Conservation (phyloP, 1,139 yeast species). For the Sugiyamaella xylanicola region DNA sequence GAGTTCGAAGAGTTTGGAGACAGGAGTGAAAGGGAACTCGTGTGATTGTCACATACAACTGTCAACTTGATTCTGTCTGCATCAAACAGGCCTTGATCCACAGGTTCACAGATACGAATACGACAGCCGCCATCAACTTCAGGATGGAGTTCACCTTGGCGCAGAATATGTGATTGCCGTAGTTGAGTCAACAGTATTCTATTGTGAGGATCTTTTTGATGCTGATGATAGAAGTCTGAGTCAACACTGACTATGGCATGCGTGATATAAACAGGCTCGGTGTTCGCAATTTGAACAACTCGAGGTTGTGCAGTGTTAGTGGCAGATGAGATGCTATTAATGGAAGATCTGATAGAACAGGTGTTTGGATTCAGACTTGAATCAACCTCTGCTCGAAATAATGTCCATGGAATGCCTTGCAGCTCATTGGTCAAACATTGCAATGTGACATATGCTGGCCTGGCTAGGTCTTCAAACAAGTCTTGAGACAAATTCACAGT, state of each 20-base stretch:
- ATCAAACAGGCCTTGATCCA: constrained; percentile 61
- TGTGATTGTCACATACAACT: constrained; percentile 47
- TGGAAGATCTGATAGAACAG: constrained; percentile 26
- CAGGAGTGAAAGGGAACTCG: not conserved
- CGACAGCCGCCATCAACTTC: constrained; percentile 28
- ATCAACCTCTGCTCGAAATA: constrained; percentile 27
- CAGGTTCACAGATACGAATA: constrained; percentile 69
- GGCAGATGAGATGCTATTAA: constrained; percentile 23
- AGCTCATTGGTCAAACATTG: constrained; percentile 20
- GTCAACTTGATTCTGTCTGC: constrained; percentile 52
- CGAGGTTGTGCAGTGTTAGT: constrained; percentile 3
- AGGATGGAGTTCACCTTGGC: constrained; percentile 38
- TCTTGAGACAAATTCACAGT: constrained; percentile 11
- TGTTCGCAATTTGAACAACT: constrained; percentile 24
- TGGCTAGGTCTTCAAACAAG: constrained; percentile 4
- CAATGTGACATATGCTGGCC: constrained; percentile 24
- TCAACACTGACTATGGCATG: constrained; percentile 34
- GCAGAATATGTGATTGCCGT: constrained; percentile 28
- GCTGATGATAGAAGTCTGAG: constrained; percentile 29
- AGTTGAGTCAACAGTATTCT: constrained; percentile 12
- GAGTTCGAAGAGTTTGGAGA: constrained; percentile 26
- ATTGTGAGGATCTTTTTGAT: constrained; percentile 9
- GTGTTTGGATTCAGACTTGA: constrained; percentile 27
- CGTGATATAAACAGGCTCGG: constrained; percentile 29
- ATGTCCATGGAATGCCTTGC: constrained; percentile 28